Percentiles rank a stretch among this genome's conserved stretches.
Evolutionary conservation across 495 filamentous ascomycete genomes (phyloP).

Genomic region (Penicillium cataractarum): DNA sequence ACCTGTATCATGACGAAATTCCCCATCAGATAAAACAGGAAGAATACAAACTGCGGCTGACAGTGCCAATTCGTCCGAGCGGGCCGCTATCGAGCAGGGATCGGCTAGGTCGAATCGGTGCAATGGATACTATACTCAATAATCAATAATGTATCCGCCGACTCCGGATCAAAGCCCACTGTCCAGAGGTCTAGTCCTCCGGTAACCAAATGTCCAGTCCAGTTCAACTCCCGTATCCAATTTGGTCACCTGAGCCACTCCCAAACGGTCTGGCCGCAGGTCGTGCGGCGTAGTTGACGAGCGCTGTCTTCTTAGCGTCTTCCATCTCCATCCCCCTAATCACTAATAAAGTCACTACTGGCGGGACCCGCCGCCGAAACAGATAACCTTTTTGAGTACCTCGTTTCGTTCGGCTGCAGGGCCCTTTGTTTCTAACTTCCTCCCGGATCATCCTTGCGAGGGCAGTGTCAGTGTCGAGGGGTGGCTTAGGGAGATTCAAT

Average conservation of each 20-base stretch:
- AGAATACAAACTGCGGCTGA: background rate
- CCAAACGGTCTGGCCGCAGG: constrained; percentile 23
- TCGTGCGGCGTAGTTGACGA: constrained; percentile 4
- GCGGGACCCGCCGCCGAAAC: background rate
- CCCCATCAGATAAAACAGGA: constrained; percentile 2
- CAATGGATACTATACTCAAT: too few species aligned
- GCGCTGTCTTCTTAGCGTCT: background rate
- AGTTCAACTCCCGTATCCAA: background rate
- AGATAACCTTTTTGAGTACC: background rate
- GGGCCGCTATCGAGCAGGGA: background rate
- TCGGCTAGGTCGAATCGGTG: background rate
- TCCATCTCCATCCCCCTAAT: background rate
- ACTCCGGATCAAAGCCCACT: background rate
- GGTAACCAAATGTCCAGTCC: background rate
- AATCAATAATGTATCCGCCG: background rate
- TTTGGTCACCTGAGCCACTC: constrained; percentile 23
- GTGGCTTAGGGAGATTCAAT: background rate
- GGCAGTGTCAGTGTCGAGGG: background rate
- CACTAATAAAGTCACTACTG: background rate
- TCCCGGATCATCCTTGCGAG: background rate
- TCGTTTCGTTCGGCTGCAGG: background rate
- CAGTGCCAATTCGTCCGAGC: background rate
- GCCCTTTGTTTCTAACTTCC: background rate
- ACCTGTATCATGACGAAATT: background rate
- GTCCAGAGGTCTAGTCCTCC: background rate